A percentile compares a stretch with the other conserved stretches of the same genome.
Conservation (phyloP, 441 rosid species). For the Isatis lusitanica region DNA sequence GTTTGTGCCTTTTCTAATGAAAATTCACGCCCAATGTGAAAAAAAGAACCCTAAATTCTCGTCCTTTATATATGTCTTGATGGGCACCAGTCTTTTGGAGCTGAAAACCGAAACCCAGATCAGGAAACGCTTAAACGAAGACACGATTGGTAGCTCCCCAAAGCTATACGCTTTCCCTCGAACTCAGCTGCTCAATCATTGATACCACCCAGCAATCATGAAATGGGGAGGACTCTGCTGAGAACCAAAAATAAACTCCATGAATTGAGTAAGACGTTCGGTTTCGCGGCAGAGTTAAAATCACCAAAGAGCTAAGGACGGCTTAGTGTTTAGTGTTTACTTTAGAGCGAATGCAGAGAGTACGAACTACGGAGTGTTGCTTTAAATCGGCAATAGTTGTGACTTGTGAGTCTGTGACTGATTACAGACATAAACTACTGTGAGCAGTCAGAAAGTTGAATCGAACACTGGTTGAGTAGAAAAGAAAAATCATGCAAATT, state of each 20-base stretch:
- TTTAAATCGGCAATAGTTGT: not conserved
- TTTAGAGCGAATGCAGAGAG: not conserved
- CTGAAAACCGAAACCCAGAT: not conserved
- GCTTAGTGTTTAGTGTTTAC: not conserved
- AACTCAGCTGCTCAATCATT: not conserved
- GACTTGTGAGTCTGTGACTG: no score
- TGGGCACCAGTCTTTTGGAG: not conserved
- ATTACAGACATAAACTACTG: not conserved
- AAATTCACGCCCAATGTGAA: not conserved
- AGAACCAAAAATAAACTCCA: not conserved
- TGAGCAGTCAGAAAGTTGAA: constrained; percentile 3
- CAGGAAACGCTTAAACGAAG: not conserved
- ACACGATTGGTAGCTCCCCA: not conserved
- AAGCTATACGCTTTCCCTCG: not conserved
- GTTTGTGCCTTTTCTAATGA: constrained; percentile 10
- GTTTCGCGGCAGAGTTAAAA: not conserved
- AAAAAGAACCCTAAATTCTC: not conserved
- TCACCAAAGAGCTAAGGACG: not conserved
- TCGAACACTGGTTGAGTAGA: not conserved
- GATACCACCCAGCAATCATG: not conserved
- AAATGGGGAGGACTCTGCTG: not conserved
- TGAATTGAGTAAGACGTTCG: not conserved
- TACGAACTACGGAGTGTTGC: not conserved
- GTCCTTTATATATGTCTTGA: not conserved
- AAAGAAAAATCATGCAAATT: not conserved